A percentile compares a stretch with the other conserved stretches of the same genome.
phyloP scores from a whole-genome alignment of 1,284 basidiomycete genomes.

The Stygiomarasmius scandens region DNA sequence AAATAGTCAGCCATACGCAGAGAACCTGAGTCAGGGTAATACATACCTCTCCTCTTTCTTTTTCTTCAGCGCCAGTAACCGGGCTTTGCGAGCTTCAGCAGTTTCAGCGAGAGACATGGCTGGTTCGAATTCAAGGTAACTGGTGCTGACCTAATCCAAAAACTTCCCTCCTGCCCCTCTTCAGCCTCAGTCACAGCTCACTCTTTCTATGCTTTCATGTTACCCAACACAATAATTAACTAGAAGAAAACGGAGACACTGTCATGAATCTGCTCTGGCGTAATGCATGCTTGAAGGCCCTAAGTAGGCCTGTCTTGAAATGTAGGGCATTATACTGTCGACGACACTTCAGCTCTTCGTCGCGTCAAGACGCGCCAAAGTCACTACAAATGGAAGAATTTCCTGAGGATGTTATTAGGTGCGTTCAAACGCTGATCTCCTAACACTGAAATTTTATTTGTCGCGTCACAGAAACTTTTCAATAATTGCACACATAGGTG shows the following conservation, averaged over 20 bases:
- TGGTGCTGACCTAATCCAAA: neutral
- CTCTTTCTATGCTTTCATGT: neutral
- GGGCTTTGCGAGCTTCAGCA: slow-evolving; percentile 84
- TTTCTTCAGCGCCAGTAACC: slow-evolving; percentile 80
- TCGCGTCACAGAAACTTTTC: slow-evolving; percentile 68
- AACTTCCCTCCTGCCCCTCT: neutral
- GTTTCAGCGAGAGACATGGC: slow-evolving; percentile 82
- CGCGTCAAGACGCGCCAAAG: slow-evolving; percentile 27
- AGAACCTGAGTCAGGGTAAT: neutral
- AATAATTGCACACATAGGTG: slow-evolving; percentile 92
- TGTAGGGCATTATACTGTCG: slow-evolving; percentile 11
- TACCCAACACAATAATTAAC: neutral
- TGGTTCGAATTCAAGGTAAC: slow-evolving; percentile 14
- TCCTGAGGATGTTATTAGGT: slow-evolving; percentile 79
- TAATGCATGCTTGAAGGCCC: slow-evolving; percentile 37
- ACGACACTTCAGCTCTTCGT: slow-evolving; percentile 37
- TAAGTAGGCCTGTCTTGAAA: slow-evolving; percentile 15
- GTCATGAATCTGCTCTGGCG: slow-evolving; percentile 38
- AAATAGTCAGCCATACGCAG: slow-evolving; percentile 1
- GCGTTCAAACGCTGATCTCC: slow-evolving; percentile 20
- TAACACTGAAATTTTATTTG: neutral
- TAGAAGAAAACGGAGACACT: slow-evolving; percentile 25
- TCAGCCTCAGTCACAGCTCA: neutral
- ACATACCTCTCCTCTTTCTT: slow-evolving; percentile 62
- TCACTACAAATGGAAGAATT: slow-evolving; percentile 67